Evolutionary conservation across 2,329 filamentous ascomycete genomes (phyloP).

Genomic region (Calycina herbarum): DNA sequence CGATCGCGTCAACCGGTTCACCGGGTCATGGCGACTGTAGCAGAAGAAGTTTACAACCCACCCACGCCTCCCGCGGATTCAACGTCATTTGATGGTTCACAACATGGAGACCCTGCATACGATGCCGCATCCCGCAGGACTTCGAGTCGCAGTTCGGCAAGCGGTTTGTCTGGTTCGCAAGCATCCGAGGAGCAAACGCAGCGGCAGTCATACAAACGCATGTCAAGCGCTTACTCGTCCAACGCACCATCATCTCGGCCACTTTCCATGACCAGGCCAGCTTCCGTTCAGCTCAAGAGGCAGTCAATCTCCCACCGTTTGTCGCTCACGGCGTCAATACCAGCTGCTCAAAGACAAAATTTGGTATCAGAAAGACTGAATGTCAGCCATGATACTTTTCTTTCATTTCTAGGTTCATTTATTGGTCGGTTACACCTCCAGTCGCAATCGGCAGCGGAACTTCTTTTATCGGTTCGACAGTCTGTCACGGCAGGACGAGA

Average conservation of each 20-base stretch:
- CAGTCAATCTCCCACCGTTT: conserved; percentile 62
- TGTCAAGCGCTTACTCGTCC: conserved; percentile 27
- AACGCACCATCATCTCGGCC: conserved; percentile 29
- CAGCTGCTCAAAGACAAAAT: conserved; percentile 63
- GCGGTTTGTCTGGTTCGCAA: conserved; percentile 30
- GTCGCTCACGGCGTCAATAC: conserved; percentile 70
- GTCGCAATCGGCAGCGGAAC: conserved; percentile 83
- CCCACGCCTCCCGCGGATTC: conserved; percentile 64
- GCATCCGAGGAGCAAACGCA: conserved; percentile 35
- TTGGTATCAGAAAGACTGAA: conserved; percentile 82
- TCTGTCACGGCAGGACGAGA: conserved; percentile 79
- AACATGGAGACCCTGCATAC: conserved; percentile 47
- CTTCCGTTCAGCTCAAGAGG: conserved; percentile 31
- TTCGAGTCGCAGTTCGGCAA: conserved; percentile 36
- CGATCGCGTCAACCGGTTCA: conserved; percentile 51
- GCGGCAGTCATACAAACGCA: conserved; percentile 34
- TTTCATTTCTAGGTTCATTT: conserved; percentile 89
- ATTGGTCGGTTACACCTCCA: conserved; percentile 88
- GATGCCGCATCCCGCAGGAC: conserved; percentile 34
- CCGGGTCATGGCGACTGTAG: conserved; percentile 59
- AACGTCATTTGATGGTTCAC: conserved; percentile 44
- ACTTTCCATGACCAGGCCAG: conserved; percentile 29
- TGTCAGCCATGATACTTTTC: conserved; percentile 79
- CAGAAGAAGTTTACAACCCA: conserved; percentile 58
- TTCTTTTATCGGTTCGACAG: conserved; percentile 79